These are phyloP conservation scores for Podospora appendiculata DNA, from an alignment of 495 filamentous ascomycete species.

Conservation along the genomic window DNA sequence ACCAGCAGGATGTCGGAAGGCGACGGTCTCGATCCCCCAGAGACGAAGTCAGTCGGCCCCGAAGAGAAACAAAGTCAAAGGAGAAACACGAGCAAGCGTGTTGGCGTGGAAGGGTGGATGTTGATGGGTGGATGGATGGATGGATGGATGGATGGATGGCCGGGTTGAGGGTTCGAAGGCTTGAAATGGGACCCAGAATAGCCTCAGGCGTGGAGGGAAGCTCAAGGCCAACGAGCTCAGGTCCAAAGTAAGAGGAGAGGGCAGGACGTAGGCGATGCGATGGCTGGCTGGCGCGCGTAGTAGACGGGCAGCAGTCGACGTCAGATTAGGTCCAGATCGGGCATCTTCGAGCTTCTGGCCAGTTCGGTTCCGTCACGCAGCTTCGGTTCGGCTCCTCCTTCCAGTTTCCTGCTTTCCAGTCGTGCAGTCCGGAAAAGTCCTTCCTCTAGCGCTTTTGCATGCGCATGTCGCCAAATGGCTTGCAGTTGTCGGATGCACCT, in stretches of 20 bases:
- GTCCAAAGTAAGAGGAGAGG: neutral
- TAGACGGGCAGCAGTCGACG: neutral
- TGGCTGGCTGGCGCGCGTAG: neutral
- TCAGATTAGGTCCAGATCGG: slow-evolving; percentile 16
- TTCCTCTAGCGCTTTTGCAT: slow-evolving; percentile 2
- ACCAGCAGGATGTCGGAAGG: neutral
- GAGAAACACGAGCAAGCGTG: neutral
- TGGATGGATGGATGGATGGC: no score
- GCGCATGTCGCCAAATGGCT: neutral
- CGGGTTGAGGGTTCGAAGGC: no score
- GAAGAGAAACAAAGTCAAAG: neutral
- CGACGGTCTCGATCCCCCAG: neutral
- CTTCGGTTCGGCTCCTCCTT: neutral
- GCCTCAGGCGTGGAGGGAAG: no score
- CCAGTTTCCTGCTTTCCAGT: neutral
- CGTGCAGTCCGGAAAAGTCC: neutral
- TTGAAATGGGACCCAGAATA: no score
- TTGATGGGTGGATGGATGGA: no score
- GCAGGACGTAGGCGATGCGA: slow-evolving; percentile 1
- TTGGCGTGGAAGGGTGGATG: no score
- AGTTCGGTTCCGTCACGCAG: neutral
- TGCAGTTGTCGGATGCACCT: no score
- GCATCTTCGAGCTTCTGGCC: slow-evolving; percentile 12
- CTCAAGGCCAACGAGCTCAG: no score
- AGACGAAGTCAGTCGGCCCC: slow-evolving; percentile 12